Evolutionary conservation across 2,329 filamentous ascomycete species (phyloP), one percentile per base, ranked within the genome.

Genomic region (Lachnellula arida): DNA sequence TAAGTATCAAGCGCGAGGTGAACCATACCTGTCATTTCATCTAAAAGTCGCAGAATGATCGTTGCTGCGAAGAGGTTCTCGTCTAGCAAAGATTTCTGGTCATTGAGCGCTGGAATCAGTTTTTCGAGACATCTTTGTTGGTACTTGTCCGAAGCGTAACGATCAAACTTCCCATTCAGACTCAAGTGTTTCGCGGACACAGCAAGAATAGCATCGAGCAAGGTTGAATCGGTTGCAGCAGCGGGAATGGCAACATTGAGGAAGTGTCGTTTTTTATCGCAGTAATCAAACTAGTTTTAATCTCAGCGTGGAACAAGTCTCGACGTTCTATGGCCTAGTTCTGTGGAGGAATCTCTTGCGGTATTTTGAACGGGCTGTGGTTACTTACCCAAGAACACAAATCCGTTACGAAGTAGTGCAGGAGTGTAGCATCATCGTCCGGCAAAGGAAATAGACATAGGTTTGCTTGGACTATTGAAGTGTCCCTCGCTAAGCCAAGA

Each of bases 31-130:
- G 49, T 49, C 28, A 84, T 76, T 59, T 84, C 81, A 63, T 84
- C 81, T 22, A 81, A 73, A 2, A 81, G 78, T 1, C 81, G 73
- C 2, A 84, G 71, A 9, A 84, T 80, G 35, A 84, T 80, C 0
- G 76, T 79, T 0, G 80, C 80, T 0, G 80, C 79, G 32, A 81
- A 74, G 2, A 81, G 66, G 42, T 78, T 75, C 63, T 80, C 78
- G 57, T 80, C 76, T n/a, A 73, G 67, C 1, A 75, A 70, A 3
- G 72, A 73, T 2, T 68, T 68, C 0, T 71, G 61, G 42, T 39
- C 64, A 58, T n/a, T 64, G 55, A 23, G 69, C 53, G 39, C 52
- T 11, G 49, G 55, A 32, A 52, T 60, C 8, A 64, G 56, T 14
- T 50, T 48, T n/a, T 58, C 43, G 1, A 61, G 71, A 59, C 81